Evolutionary conservation across 352 stramenopile genomes (phyloP).

Genomic region (Saprolegnia parasitica): DNA sequence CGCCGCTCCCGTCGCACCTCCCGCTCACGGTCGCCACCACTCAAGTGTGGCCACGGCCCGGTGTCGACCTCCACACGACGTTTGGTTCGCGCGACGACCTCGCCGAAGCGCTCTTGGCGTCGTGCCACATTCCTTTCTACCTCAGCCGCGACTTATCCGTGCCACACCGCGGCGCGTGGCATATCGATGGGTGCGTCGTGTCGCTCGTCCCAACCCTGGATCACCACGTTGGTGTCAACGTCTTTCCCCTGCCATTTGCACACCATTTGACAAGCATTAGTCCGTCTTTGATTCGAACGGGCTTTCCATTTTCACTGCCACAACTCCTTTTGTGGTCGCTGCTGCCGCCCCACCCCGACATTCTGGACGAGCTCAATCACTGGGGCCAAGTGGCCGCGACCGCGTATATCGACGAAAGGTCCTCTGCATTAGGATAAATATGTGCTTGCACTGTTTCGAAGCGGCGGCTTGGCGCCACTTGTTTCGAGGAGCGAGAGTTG

Average conservation of each 20-base stretch:
- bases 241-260: slow-evolving; percentile 61
- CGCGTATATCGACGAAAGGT: too few relatives aligned
- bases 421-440: neutral
- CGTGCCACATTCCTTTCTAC: slow-evolving; percentile 78
- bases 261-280: too few relatives aligned
- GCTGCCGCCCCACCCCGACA: slow-evolving; percentile 45
- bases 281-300: slow-evolving; percentile 47
- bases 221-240: slow-evolving; percentile 64
- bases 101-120: slow-evolving; percentile 60
- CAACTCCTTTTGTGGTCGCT: slow-evolving; percentile 54
- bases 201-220: slow-evolving; percentile 63
- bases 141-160: slow-evolving; percentile 43
- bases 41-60: slow-evolving; percentile 54
- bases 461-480: neutral
- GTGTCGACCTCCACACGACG: slow-evolving; percentile 44
- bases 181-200: slow-evolving; percentile 66
- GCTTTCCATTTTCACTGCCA: slow-evolving; percentile 55
- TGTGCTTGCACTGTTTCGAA: neutral
- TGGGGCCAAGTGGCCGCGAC: slow-evolving; percentile 38
- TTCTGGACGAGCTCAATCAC: slow-evolving; percentile 67
- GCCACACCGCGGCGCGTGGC: slow-evolving; percentile 55
- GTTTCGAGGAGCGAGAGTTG: slow-evolving; percentile 14
- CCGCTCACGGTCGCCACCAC: slow-evolving; percentile 64
- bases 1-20: slow-evolving; percentile 41
- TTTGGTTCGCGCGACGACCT: slow-evolving; percentile 62